These are phyloP conservation scores for Discostella pseudostelligera DNA, from an alignment of 108 stramenopile genomes.

Conservation along the genomic window DNA sequence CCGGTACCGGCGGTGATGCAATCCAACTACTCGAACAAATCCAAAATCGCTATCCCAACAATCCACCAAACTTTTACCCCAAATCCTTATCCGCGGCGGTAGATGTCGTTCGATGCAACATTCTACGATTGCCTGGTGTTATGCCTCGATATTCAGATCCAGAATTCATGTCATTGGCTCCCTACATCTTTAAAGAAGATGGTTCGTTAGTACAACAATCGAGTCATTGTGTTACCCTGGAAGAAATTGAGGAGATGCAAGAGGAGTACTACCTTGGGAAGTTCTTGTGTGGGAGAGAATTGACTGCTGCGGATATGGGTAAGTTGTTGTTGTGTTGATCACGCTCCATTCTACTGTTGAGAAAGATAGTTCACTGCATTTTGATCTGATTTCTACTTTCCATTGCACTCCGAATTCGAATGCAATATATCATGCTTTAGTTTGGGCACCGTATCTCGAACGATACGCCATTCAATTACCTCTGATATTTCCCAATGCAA, in stretches of 20 bases:
- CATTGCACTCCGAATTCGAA: too few species aligned
- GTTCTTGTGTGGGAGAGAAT: conserved; percentile 20
- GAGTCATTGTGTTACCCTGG: conserved; percentile 33
- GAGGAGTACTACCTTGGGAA: conserved; percentile 36
- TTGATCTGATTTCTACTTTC: background rate
- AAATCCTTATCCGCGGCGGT: conserved; percentile 19
- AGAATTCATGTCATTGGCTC: conserved; percentile 1
- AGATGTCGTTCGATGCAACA: conserved; percentile 19
- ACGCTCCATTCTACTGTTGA: too few species aligned
- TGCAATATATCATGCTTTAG: too few species aligned
- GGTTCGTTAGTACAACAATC: conserved; percentile 14
- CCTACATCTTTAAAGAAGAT: conserved; percentile 23
- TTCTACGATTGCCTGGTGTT: conserved; percentile 17
- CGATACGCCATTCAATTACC: conserved; percentile 46
- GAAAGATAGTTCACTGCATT: background rate
- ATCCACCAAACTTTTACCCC: conserved; percentile 28
- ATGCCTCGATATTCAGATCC: conserved; percentile 38
- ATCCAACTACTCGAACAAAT: conserved; percentile 42
- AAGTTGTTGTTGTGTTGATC: too few species aligned
- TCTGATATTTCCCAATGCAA: conserved; percentile 13
- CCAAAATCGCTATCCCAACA: conserved; percentile 24
- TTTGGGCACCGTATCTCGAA: conserved; percentile 45
- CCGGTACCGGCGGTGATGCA: conserved; percentile 10
- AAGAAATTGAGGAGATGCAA: conserved; percentile 41
- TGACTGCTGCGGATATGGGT: conserved; percentile 40